Conservation (phyloP, 1,284 basidiomycete genomes). For the Earliella scabrosa region DNA sequence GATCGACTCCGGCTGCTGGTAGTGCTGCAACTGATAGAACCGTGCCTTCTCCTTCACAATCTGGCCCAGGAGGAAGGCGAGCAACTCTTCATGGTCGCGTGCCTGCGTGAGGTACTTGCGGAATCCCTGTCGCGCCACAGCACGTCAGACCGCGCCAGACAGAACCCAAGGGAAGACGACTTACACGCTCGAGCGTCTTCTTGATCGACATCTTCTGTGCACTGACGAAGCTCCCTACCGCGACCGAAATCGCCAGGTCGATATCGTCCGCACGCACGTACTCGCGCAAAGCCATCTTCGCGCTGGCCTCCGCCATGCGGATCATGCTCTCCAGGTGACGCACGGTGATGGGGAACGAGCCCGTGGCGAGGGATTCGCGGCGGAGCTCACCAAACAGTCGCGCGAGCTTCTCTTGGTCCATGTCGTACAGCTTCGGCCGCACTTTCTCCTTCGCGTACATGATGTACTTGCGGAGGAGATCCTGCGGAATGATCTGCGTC, state of each 20-base stretch:
- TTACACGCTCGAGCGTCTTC: conserved; percentile 92
- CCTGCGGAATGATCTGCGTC: conserved; percentile 93
- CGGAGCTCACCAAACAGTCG: conserved; percentile 97
- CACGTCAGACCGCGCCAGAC: conserved; percentile 1
- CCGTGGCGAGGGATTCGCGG: conserved; percentile 94
- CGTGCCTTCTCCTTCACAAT: conserved; percentile 95
- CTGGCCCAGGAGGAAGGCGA: conserved; percentile 93
- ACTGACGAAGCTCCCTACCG: conserved; percentile 92
- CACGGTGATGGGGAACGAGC: conserved; percentile 97
- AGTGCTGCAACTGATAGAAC: conserved; percentile 76
- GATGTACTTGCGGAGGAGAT: conserved; percentile 97
- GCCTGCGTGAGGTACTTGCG: conserved; percentile 96
- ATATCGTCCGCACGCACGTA: conserved; percentile 97
- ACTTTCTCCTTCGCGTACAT: conserved; percentile 98
- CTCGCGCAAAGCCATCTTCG: conserved; percentile 98
- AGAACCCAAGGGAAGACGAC: conserved; percentile 33
- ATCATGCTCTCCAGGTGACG: conserved; percentile 99
- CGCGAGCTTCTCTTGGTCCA: conserved; percentile 96
- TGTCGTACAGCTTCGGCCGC: conserved; percentile 89
- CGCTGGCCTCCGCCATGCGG: conserved; percentile 97
- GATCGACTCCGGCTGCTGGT: conserved; percentile 78
- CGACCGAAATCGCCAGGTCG: conserved; percentile 95
- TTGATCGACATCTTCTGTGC: conserved; percentile 99
- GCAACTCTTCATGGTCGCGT: conserved; percentile 93
- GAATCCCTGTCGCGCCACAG: conserved; percentile 68